phyloP scores from a whole-genome alignment of 164 flowering plant species.

The Vitis labrusca region DNA sequence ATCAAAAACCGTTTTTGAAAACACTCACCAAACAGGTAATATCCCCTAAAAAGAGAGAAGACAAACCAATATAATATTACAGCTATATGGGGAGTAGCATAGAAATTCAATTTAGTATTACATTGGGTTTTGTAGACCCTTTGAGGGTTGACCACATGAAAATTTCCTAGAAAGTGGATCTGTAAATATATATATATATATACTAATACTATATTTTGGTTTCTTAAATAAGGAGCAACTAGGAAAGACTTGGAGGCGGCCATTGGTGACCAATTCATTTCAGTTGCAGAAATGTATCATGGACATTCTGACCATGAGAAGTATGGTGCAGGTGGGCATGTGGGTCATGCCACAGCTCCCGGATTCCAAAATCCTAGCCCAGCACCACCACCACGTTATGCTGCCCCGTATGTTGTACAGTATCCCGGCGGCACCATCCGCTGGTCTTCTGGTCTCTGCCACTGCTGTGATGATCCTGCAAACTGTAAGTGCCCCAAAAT shows the following conservation, averaged over 20 bases:
- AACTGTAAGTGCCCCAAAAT: constrained; percentile 30
- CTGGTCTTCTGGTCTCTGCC: constrained; percentile 56
- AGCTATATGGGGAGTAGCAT: too few species aligned
- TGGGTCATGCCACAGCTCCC: neutral
- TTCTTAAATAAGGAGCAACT: neutral
- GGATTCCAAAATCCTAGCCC: constrained; percentile 1
- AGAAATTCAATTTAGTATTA: too few species aligned
- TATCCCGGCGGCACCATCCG: neutral
- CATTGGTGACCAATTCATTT: too few species aligned
- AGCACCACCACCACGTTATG: neutral
- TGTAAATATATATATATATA: too few species aligned
- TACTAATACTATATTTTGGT: neutral
- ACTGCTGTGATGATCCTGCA: constrained; percentile 50
- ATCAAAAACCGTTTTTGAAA: too few species aligned
- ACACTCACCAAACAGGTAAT: too few species aligned
- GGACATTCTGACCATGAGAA: neutral
- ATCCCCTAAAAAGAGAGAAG: too few species aligned
- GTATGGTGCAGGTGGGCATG: constrained; percentile 2
- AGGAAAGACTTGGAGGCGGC: too few species aligned
- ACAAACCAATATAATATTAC: too few species aligned
- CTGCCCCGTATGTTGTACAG: neutral
- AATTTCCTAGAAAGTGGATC: too few species aligned
- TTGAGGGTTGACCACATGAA: too few species aligned
- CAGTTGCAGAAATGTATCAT: constrained; percentile 1
- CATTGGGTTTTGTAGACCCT: too few species aligned